Base-by-base conservation (phyloP, 116 monocot species). In the Cymodocea nodosa region DNA sequence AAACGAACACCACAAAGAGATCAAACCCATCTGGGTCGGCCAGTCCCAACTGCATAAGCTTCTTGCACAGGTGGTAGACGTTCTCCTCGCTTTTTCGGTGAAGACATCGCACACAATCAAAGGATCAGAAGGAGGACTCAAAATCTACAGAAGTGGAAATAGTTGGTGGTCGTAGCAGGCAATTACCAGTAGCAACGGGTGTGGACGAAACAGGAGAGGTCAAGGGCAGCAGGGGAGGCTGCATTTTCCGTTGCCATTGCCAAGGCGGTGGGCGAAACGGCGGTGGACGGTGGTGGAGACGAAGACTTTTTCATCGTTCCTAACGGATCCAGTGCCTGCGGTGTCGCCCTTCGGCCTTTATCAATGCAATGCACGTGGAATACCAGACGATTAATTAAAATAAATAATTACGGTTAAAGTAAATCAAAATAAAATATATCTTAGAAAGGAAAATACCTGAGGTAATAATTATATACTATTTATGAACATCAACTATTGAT, bases 1-100 rank as follows among this genome's bases (percentile, higher is more conserved):
- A 97, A 74, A 97, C 84, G 81, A 91, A 88, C 0, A 80, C 85
- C 59, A 84, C 91, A 74, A 90, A 97, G 48, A 90, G 83, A 82
- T 97, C 91, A 64, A 15, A 15, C 24, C 77, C 87, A 13, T 48
- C 56, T 51, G 83, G 70, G 50, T 85, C 85, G 52, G 90, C 83
- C 70, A 81, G 44, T 67, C 87, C 87, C 49, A 50, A 48, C 34
- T 52, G 23, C 50, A 60, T 66, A 20, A 97, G 76, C 59, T 81
- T 81, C 83, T 88, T 90, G 72, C 95, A 97, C 18, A 97, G 73
- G 18, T 85, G 75, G 72, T 90, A 87, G 10, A 85, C 85, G 63
- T 97, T 97, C 79, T 97, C 95, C 68, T 97, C 95, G 64, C 95
- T 97, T 15, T 10, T 37, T 10, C 48, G 8, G 16, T 6, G 19